Base-by-base conservation (phyloP, 495 filamentous ascomycete species). In the Daldinia grandis region DNA sequence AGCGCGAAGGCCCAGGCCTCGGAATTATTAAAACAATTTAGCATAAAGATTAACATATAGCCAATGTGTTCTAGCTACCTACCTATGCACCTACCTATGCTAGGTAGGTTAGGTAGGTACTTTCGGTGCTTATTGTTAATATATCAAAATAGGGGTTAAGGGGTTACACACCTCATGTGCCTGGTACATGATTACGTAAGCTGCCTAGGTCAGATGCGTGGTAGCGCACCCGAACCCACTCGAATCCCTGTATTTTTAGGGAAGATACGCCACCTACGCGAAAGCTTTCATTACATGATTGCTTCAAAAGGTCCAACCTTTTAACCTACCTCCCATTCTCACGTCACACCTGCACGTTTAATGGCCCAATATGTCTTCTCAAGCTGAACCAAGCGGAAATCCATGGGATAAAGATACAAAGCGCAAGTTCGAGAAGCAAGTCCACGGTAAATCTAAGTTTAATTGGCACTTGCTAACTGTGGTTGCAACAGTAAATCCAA, bases 401-500 rank as follows among this genome's bases (percentile, higher is more conserved):
- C 80, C 80, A 4, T 84, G 82, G 82, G 73, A 72, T 60, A 69
- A 79, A 27, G 78, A 84, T 66, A 79, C 76, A 4, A 82, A 79
- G 66, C 67, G 65, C 44, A 85, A 81, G 69, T 85, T 85, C 56
- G 69, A 84, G 37, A 78, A 75, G 83, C 83, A 75, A 53, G 42
- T 58, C 2, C 4, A 15, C 0, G 30, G 50, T 15, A 37, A 63
- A n/a, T 49, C 24, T 0, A 33, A 57, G 17, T 12, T n/a, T 8
- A 24, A 35, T 59, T 56, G 17, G 35, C 28, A 33, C 8, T 37
- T 24, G 44, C 47, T 51, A 58, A 59, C 59, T 25, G 24, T 37
- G 35, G 40, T 25, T 35, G 55, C 28, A 10, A 62, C 71, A 97
- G 94, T 71, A 98, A 98, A 83, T 82, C 79, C 57, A 82, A 88